Base-by-base conservation (phyloP, 129 eudicot genomes). In the Erigeron canadensis region DNA sequence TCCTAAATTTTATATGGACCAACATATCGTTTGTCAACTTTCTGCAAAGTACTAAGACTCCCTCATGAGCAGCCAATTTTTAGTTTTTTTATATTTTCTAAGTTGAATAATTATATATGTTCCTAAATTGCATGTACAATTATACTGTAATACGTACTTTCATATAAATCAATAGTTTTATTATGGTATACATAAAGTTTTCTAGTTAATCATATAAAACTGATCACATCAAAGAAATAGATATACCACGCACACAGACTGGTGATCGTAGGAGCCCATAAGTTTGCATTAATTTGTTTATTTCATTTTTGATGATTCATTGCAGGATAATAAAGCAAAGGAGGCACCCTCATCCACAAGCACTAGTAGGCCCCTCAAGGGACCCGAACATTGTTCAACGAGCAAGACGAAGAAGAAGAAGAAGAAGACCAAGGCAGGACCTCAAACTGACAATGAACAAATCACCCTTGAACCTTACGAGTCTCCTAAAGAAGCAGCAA, bases 401-500 rank as follows among this genome's bases (percentile, higher is more conserved):
- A 6, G 3, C 3, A 38, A 39, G 58, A 46, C 75, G n/a, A 67
- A 61, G 45, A 75, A 73, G n/a, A n/a, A n/a, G n/a, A n/a, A n/a
- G n/a, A n/a, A n/a, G n/a, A n/a, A n/a, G 40, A 47, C 66, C 72
- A 81, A 78, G 75, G 78, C 62, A n/a, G n/a, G n/a, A 50, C 48
- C 47, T 17, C 59, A 59, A 67, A 73, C 42, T 6, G 67, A 46
- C 1, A 28, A 63, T 34, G 61, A 28, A 5, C 17, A 60, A 64
- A 65, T 16, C 15, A 43, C 38, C 38, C 18, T 18, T 10, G 42
- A 50, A 67, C 17, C 68, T 16, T 70, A 70, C 12, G 75, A 44
- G 53, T 71, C 79, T 6, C 44, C 54, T 59, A 77, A 71, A 71
- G 88, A 84, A 4, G 65, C 17, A 75, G 90, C 82, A 69, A 64